A percentile compares a stretch with the other conserved stretches of the same genome.
Conservation (phyloP, 2,329 filamentous ascomycete genomes). For the Mycogone perniciosa region DNA sequence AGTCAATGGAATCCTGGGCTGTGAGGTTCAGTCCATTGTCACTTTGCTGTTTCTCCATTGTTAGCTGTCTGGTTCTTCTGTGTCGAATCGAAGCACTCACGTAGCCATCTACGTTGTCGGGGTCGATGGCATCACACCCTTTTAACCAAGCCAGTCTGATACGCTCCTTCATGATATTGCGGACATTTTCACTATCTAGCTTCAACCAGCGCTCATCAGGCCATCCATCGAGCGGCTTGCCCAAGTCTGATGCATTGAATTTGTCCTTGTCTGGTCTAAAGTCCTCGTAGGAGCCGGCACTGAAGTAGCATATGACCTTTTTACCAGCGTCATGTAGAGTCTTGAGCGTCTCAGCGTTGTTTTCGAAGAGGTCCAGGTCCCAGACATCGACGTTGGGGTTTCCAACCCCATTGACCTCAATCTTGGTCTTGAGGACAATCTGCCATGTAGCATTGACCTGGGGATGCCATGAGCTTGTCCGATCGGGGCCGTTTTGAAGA, state of each 20-base stretch:
- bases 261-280: conserved; percentile 51
- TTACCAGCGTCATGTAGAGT: conserved; percentile 51
- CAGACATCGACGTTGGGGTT: conserved; percentile 44
- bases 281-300: conserved; percentile 61
- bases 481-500: conserved; percentile 20
- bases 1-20: conserved; percentile 48
- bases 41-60: conserved; percentile 37
- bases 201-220: conserved; percentile 61
- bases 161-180: conserved; percentile 56
- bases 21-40: conserved; percentile 57
- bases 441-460: conserved; percentile 51
- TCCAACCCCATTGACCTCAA: conserved; percentile 35
- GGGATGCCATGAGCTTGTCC: conserved; percentile 44
- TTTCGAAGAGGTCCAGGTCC: conserved; percentile 52
- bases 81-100: conserved; percentile 28
- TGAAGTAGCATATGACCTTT: conserved; percentile 70
- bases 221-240: conserved; percentile 56
- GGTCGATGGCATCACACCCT: conserved; percentile 63
- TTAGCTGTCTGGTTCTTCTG: neutral
- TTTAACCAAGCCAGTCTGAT: conserved; percentile 54
- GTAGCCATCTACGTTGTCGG: conserved; percentile 65
- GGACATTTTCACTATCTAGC: conserved; percentile 50
- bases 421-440: conserved; percentile 46
- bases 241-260: conserved; percentile 51
- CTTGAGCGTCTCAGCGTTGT: conserved; percentile 35